Evolutionary conservation across 495 filamentous ascomycete genomes (phyloP).

Genomic region (Bacidia gigantensis): DNA sequence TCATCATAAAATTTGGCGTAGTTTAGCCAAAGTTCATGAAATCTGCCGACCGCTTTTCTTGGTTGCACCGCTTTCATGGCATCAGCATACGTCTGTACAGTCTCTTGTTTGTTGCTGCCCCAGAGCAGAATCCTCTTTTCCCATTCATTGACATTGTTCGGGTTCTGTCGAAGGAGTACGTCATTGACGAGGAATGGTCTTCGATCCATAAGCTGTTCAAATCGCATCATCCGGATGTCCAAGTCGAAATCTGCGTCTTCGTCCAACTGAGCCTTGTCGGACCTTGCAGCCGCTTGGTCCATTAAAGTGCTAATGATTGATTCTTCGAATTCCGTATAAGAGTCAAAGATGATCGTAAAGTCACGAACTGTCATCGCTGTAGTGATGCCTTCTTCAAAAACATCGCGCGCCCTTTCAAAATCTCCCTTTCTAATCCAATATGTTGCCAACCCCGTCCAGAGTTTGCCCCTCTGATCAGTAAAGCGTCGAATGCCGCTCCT

Average conservation of each 20-base stretch:
- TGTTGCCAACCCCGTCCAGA: conserved; percentile 93
- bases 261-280: conserved; percentile 67
- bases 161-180: conserved; percentile 87
- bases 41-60: conserved; percentile 87
- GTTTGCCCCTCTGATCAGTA: conserved; percentile 83
- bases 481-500: conserved; percentile 87
- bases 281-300: conserved; percentile 69
- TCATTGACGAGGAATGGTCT: conserved; percentile 95
- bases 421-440: conserved; percentile 93
- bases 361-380: conserved; percentile 99
- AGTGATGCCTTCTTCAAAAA: conserved; percentile 93
- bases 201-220: conserved; percentile 96
- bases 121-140: conserved; percentile 89
- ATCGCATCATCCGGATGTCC: conserved; percentile 94
- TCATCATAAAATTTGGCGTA: conserved; percentile 97
- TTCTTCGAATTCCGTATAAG: conserved; percentile 94
- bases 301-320: conserved; percentile 83
- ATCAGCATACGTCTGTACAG: conserved; percentile 89
- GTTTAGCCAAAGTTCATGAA: conserved; percentile 91
- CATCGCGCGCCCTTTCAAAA: conserved; percentile 81
- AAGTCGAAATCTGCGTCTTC: conserved; percentile 89
- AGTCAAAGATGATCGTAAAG: conserved; percentile 92
- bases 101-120: conserved; percentile 83
- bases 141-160: conserved; percentile 95
- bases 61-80: conserved; percentile 87